Evolutionary conservation across 1,284 basidiomycete species (phyloP).

Genomic region (Austropuccinia psidii): DNA sequence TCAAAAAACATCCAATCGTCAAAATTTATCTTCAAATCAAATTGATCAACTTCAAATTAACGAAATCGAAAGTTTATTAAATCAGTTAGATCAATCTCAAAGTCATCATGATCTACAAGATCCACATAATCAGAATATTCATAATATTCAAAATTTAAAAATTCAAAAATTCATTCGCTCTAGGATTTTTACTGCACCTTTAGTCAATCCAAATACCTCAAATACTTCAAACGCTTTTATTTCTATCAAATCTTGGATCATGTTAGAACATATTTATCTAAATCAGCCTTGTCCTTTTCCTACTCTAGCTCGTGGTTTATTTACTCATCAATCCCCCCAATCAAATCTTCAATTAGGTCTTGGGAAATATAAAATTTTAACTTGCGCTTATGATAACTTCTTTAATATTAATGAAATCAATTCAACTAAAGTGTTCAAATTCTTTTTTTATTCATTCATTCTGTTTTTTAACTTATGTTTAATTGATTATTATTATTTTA

Average conservation of each 20-base stretch:
- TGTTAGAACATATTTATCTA: slow-evolving; percentile 90
- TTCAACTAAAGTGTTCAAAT: slow-evolving; percentile 69
- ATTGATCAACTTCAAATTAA: no score
- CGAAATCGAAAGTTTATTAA: no score
- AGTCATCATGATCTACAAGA: no score
- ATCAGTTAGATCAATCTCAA: no score
- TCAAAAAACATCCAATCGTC: no score
- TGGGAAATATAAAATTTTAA: slow-evolving; percentile 57
- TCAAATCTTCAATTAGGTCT: slow-evolving; percentile 42
- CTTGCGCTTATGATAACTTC: slow-evolving; percentile 96
- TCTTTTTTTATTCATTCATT: neutral
- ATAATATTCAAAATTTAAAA: no score
- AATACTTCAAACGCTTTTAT: no score
- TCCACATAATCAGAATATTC: no score
- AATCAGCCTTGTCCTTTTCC: slow-evolving; percentile 80
- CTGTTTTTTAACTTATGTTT: neutral
- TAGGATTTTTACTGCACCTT: no score
- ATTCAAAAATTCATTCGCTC: no score
- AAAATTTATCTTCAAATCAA: no score
- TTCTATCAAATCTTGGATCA: slow-evolving; percentile 76
- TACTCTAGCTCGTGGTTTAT: slow-evolving; percentile 78
- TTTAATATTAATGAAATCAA: slow-evolving; percentile 95
- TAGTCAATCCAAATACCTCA: no score
- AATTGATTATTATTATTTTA: slow-evolving; percentile 47
- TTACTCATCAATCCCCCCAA: slow-evolving; percentile 55